Evolutionary conservation across 164 flowering plant genomes (phyloP).

Genomic region (Amborella trichopoda): DNA sequence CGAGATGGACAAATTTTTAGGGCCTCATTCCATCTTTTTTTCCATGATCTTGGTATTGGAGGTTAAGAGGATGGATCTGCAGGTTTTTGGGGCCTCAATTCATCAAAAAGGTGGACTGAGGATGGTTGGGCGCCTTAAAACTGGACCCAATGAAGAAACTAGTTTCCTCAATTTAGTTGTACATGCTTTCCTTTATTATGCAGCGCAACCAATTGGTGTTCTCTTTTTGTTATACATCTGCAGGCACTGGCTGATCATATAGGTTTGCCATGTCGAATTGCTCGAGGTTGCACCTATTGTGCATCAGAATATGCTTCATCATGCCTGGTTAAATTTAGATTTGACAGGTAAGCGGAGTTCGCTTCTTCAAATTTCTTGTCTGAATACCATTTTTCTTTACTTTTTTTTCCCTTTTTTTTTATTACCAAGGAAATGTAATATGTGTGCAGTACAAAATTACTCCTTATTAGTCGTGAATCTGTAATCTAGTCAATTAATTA

Average conservation of each 20-base stretch:
- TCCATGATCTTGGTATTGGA: background rate
- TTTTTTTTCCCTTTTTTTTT: background rate
- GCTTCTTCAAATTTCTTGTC: too few species aligned
- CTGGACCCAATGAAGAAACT: too few species aligned
- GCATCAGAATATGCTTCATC: constrained; percentile 67
- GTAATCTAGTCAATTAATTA: too few species aligned
- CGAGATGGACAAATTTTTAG: background rate
- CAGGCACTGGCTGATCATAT: constrained; percentile 92
- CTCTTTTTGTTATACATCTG: constrained; percentile 7
- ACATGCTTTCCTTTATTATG: too few species aligned
- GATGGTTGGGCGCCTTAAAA: too few species aligned
- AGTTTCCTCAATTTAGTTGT: too few species aligned
- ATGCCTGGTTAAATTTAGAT: constrained; percentile 69
- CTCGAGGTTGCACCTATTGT: constrained; percentile 92
- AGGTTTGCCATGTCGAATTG: constrained; percentile 91
- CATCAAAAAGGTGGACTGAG: too few species aligned
- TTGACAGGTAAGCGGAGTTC: constrained; percentile 36
- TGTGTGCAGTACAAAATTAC: too few species aligned
- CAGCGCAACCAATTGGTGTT: background rate
- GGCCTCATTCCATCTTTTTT: background rate
- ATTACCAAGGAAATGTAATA: too few species aligned
- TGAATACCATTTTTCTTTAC: background rate
- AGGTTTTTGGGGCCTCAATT: too few species aligned
- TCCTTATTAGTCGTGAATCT: too few species aligned
- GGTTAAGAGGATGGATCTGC: too few species aligned